These are phyloP conservation scores for Pisolithus marmoratus DNA, from an alignment of 768 basidiomycete species.

Conservation along the genomic window DNA sequence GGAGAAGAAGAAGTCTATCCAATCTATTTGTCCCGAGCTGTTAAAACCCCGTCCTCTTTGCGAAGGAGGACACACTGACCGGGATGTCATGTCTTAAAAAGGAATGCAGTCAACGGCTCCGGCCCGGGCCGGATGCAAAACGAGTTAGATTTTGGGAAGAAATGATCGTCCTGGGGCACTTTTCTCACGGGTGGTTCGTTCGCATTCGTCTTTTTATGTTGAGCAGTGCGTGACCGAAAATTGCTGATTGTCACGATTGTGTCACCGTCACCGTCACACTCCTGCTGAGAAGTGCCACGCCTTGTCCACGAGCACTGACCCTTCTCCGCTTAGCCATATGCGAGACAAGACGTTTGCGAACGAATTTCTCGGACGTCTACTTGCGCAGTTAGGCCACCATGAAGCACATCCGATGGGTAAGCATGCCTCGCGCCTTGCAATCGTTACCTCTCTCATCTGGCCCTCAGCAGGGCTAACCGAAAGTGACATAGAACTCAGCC, in stretches of 20 bases:
- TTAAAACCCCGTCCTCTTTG: neutral
- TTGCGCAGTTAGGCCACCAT: neutral
- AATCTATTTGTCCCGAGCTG: constrained; percentile 47
- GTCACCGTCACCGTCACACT: constrained; percentile 3
- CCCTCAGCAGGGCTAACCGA: neutral
- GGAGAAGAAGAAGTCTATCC: constrained; percentile 92
- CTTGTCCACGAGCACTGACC: no score
- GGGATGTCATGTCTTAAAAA: constrained; percentile 68
- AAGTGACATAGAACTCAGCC: neutral
- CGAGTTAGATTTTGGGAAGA: constrained; percentile 37
- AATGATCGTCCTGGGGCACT: constrained; percentile 44
- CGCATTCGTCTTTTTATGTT: constrained; percentile 60
- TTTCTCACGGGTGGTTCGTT: constrained; percentile 39
- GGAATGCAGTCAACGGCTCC: constrained; percentile 49
- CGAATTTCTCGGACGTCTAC: neutral
- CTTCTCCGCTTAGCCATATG: no score
- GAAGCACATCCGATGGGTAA: neutral
- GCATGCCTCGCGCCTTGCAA: neutral
- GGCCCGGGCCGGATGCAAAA: constrained; percentile 34
- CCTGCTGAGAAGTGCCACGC: no score
- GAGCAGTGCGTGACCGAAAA: constrained; percentile 36
- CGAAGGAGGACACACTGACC: constrained; percentile 34
- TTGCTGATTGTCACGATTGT: constrained; percentile 17
- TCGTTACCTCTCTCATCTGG: neutral
- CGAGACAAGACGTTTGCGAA: neutral